Conservation (phyloP, 345 rosid genomes). For the Anacardium occidentale region DNA sequence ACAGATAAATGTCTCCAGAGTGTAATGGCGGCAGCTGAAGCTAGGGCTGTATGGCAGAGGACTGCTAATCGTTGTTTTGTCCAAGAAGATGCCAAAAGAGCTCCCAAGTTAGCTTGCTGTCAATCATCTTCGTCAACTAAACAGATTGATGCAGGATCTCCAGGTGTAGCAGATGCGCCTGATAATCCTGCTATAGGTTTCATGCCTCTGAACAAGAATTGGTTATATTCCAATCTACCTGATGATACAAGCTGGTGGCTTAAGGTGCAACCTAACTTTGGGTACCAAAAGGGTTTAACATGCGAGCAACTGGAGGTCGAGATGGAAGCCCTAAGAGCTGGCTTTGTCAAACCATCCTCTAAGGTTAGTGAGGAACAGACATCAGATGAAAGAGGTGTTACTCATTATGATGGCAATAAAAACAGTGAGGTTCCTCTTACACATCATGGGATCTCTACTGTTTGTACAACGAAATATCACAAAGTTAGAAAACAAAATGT, state of each 20-base stretch:
- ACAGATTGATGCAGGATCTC: constrained; percentile 49
- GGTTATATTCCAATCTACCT: constrained; percentile 45
- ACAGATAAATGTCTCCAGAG: constrained; percentile 44
- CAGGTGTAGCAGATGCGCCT: constrained; percentile 36
- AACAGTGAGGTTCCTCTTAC: constrained; percentile 12
- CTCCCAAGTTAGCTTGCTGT: constrained; percentile 88
- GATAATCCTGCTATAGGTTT: constrained; percentile 50
- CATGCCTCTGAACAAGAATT: constrained; percentile 53
- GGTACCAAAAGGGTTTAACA: constrained; percentile 52
- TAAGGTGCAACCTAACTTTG: constrained; percentile 60
- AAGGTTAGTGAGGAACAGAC: constrained; percentile 11
- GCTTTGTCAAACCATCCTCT: constrained; percentile 26
- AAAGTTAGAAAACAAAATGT: constrained; percentile 23
- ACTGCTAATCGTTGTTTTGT: constrained; percentile 89
- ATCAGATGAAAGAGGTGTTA: constrained; percentile 1
- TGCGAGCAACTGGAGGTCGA: constrained; percentile 54
- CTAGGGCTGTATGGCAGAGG: constrained; percentile 94
- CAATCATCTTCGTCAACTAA: constrained; percentile 69
- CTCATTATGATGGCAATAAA: constrained; percentile 10
- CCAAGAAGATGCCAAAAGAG: constrained; percentile 97
- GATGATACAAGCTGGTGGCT: constrained; percentile 71
- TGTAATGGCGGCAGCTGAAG: constrained; percentile 88
- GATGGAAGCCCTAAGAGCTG: constrained; percentile 38
- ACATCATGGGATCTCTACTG: constrained; percentile 4
- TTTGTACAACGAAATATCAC: constrained; percentile 20